Evolutionary conservation across 176 grass and related monocot species (phyloP), one percentile per base, ranked within the genome.

Genomic region (Oropetium thomaeum): DNA sequence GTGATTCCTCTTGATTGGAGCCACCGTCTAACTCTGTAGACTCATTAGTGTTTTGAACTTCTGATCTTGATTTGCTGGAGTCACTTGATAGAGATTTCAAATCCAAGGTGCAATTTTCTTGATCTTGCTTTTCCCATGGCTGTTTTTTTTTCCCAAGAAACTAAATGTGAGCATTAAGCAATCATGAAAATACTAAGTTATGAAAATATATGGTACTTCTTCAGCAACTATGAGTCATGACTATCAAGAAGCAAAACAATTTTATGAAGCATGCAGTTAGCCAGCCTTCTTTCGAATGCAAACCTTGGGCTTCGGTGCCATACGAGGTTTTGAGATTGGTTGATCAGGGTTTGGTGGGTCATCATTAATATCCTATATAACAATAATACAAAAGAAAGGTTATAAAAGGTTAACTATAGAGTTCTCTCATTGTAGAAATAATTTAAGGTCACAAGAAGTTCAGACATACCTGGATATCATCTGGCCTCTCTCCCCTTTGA

Each of bases 261-360:
- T 48, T 48, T 5, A 19, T 48, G 9, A 7, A 76, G 7, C 32
- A 34, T 58, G 40, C 30, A 53, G 22, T 43, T 78, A 84, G 66
- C 9, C 8, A 42, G 40, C 8, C 33, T 29, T 57, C 22, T 48
- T 48, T 58, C 0, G 17, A 78, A 23, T 75, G 20, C 69, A 73
- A 81, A 90, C 87, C 87, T 93, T 93, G 69, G 74, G 87, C 43
- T 83, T 84, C 5, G 87, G 91, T 79, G 84, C 81, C 58, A 93
- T 73, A 68, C 79, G 49, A 57, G 91, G 53, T 73, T 79, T 59
- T 6, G 78, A 69, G 72, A 93, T 87, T 73, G 87, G 91, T 45
- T 87, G 84, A 67, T 87, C 19, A 76, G 91, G 84, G 57, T 90
- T 79, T 28, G 87, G 87, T 63, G 91, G 87, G 23, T 67, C 77